Base-by-base conservation (phyloP, 768 basidiomycete genomes). In the Cyclocybe aegerita region DNA sequence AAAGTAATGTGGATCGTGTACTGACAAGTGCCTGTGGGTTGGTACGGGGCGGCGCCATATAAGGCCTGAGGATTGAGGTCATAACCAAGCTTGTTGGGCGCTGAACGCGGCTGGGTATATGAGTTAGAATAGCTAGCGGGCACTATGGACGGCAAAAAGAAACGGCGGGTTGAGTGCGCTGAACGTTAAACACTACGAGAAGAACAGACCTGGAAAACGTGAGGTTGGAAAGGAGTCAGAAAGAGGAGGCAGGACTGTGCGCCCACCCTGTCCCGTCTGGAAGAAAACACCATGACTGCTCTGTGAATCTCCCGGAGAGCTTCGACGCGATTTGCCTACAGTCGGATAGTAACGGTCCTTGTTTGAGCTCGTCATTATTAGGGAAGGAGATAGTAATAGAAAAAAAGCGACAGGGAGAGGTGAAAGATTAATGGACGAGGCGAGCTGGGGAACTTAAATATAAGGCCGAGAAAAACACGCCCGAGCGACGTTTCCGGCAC, bases 141-240 rank as follows among this genome's bases (percentile, higher is more conserved):
- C 71, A 75, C 85, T 86, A 70, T 72, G 76, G 67, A 72, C 35
- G 55, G 40, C 29, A 63, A 23, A 57, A 69, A 60, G 75, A 78
- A 67, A 73, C 70, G 71, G 67, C 68, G 72, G 70, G 72, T 82
- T 83, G 80, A 83, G 80, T 72, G 71, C 63, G 71, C 74, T 74
- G 77, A 65, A 65, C 64, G 59, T 61, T 63, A 64, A 69, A 78
- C 69, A 78, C 72, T 70, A 77, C 72, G 65, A 77, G 72, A 71
- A 79, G 86, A 78, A 88, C 87, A 80, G 83, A 89, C 87, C 87
- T 89, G 87, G 81, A 86, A 85, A 86, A 83, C 78, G 86, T 86
- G 83, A 88, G 84, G 82, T 83, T 86, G 86, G 86, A 85, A 87
- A 86, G 64, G 82, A 81, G 72, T 84, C 78, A 82, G 82, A 80